A percentile compares a stretch with the other conserved stretches of the same genome.
phyloP scores from a whole-genome alignment of 1,139 yeast genomes.

The Candida tropicalis region DNA sequence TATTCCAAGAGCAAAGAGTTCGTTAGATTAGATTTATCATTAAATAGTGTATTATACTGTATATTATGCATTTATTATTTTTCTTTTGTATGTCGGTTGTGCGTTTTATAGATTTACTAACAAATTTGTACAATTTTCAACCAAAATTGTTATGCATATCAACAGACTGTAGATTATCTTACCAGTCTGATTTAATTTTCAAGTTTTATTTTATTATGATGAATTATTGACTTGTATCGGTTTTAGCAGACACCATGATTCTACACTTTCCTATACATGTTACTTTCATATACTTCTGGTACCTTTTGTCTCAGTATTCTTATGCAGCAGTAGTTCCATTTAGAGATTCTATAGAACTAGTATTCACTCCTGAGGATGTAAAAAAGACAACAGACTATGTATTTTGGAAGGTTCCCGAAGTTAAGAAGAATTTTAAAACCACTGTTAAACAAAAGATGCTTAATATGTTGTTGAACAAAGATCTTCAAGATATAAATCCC shows the following conservation, averaged over 20 bases:
- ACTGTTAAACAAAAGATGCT: conserved; percentile 39
- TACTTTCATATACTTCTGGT: not conserved
- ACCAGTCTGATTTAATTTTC: too few species aligned
- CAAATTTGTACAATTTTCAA: too few species aligned
- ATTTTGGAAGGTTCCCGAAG: conserved; percentile 23
- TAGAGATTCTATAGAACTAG: conserved; percentile 25
- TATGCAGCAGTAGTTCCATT: conserved; percentile 13
- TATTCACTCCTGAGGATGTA: conserved; percentile 28
- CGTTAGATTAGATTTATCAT: conserved; percentile 12
- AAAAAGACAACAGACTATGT: conserved; percentile 26
- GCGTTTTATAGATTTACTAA: too few species aligned
- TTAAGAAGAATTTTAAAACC: conserved; percentile 26
- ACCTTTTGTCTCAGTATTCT: not conserved
- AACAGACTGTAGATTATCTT: too few species aligned
- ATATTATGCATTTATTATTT: not conserved
- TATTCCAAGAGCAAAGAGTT: conserved; percentile 18
- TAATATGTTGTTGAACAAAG: conserved; percentile 17
- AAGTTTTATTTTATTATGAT: not conserved
- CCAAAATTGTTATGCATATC: not conserved
- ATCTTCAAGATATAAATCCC: conserved; percentile 27
- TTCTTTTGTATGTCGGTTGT: too few species aligned
- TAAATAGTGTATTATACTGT: not conserved
- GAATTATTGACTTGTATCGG: too few species aligned
- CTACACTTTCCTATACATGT: not conserved
- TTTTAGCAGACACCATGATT: not conserved